A percentile compares a stretch with the other conserved stretches of the same genome.
phyloP scores from a whole-genome alignment of 169 alveolate species.

The Babesia caballi region DNA sequence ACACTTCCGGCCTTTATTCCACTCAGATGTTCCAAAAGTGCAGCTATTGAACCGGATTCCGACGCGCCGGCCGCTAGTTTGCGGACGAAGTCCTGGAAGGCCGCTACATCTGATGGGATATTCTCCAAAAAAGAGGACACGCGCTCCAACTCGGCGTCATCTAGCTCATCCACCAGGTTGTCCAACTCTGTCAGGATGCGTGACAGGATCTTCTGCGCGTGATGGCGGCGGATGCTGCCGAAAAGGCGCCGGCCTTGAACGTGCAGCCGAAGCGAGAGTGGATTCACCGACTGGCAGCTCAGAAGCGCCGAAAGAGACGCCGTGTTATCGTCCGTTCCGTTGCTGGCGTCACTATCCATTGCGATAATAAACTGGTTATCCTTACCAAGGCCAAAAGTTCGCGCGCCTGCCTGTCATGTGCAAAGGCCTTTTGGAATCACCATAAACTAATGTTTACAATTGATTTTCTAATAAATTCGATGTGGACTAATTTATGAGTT shows the following conservation, averaged over 20 bases:
- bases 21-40: background rate
- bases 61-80: background rate
- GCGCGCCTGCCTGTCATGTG: too few species aligned
- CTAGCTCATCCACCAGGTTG: background rate
- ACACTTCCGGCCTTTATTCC: background rate
- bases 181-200: constrained; percentile 3
- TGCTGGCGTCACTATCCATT: constrained; percentile 5
- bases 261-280: constrained; percentile 31
- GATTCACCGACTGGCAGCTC: constrained; percentile 28
- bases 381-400: background rate
- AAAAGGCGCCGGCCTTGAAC: constrained; percentile 9
- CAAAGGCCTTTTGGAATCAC: too few species aligned
- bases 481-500: too few species aligned
- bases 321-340: background rate
- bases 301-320: background rate
- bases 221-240: background rate
- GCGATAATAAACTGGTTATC: background rate
- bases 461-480: background rate
- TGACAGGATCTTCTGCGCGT: background rate
- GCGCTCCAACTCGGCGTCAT: constrained; percentile 5
- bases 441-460: too few species aligned
- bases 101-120: background rate
- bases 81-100: constrained; percentile 14
- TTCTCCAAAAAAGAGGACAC: constrained; percentile 2
- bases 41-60: constrained; percentile 3